phyloP scores from a whole-genome alignment of 2,329 filamentous ascomycete species.

The Helotiales sp. region DNA sequence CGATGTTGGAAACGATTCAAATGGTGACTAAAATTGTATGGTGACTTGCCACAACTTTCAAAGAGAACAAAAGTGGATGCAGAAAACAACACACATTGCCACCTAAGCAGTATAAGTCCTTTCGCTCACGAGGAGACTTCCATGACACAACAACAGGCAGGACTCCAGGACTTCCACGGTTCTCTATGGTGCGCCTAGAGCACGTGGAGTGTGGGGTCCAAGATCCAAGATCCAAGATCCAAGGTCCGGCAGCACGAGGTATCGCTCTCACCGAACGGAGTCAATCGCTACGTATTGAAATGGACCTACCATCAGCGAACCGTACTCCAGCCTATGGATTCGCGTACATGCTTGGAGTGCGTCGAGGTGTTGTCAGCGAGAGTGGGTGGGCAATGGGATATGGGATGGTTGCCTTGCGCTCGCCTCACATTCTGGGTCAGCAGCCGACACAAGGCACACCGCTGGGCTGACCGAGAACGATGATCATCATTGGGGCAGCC shows the following conservation, averaged over 20 bases:
- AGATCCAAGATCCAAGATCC: background rate
- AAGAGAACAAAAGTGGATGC: constrained; percentile 16
- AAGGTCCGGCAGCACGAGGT: constrained; percentile 9
- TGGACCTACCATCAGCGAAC: background rate
- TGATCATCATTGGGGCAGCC: background rate
- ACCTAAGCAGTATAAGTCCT: constrained; percentile 32
- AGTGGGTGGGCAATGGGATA: constrained; percentile 10
- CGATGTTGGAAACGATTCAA: background rate
- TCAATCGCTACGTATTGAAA: constrained; percentile 7
- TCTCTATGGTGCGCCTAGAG: constrained; percentile 18
- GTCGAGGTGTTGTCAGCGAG: constrained; percentile 14
- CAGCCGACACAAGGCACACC: constrained; percentile 17
- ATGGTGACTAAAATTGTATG: constrained; percentile 3
- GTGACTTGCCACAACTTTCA: constrained; percentile 21
- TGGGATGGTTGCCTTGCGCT: constrained; percentile 28
- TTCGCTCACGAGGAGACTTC: constrained; percentile 4
- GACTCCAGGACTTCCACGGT: constrained; percentile 36
- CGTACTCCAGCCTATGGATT: constrained; percentile 22
- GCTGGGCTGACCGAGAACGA: constrained; percentile 11
- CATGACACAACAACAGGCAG: constrained; percentile 22
- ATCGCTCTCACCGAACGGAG: constrained; percentile 24
- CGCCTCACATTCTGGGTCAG: constrained; percentile 18
- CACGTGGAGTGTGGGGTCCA: constrained; percentile 21
- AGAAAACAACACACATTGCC: constrained; percentile 30
- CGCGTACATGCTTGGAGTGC: background rate